These are phyloP conservation scores for Amanita pallidorosea DNA, from an alignment of 768 basidiomycete genomes.

Conservation along the genomic window DNA sequence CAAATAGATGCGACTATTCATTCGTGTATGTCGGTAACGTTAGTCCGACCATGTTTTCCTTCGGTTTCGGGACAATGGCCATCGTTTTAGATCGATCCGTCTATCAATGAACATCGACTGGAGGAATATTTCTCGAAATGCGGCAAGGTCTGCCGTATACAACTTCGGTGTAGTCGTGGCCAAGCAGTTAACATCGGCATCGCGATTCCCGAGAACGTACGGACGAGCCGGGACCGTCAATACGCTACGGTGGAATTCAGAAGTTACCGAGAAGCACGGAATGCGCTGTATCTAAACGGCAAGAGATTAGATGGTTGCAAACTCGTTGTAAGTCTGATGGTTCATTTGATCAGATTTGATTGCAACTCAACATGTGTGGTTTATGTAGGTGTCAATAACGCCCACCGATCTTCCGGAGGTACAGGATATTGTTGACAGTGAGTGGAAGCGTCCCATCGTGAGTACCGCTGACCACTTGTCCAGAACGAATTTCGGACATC, in stretches of 20 bases:
- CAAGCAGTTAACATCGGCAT: conserved; percentile 19
- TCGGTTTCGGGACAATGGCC: conserved; percentile 1
- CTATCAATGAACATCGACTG: conserved; percentile 23
- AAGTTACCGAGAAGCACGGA: conserved; percentile 21
- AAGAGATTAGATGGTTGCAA: conserved; percentile 22
- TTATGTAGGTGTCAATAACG: conserved; percentile 21
- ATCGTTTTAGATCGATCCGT: conserved; percentile 20
- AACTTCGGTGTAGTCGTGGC: conserved; percentile 34
- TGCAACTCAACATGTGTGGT: background rate
- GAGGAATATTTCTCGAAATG: conserved; percentile 21
- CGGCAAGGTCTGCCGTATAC: conserved; percentile 22
- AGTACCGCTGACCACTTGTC: background rate
- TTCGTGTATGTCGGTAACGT: conserved; percentile 58
- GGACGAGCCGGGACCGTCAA: conserved; percentile 24
- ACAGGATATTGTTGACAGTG: conserved; percentile 19
- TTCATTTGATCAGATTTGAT: background rate
- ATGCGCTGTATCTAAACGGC: conserved; percentile 32
- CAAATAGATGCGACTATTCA: conserved; percentile 11
- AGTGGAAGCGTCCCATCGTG: conserved; percentile 3
- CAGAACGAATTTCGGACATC: conserved; percentile 5
- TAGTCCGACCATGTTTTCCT: conserved; percentile 12
- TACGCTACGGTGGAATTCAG: conserved; percentile 44
- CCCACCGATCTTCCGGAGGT: conserved; percentile 31
- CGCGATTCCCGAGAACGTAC: conserved; percentile 10
- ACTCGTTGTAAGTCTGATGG: conserved; percentile 27